Evolutionary conservation across 805 yeast species (phyloP).

Genomic region (Ogataea dorogensis): DNA sequence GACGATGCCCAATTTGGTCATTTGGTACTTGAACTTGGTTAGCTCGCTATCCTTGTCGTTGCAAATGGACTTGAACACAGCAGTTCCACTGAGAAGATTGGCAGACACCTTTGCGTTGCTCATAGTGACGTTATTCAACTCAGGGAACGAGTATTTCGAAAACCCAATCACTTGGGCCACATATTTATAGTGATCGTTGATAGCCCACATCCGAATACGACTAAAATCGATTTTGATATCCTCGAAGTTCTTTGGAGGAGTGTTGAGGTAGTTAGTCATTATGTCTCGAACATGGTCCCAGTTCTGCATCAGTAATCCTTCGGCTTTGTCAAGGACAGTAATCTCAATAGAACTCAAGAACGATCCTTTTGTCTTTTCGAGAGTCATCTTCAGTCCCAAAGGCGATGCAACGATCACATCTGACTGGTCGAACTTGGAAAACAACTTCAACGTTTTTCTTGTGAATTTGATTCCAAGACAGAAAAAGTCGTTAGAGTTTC

Average conservation of each 20-base stretch:
- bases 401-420: slow-evolving; percentile 92
- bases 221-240: slow-evolving; percentile 75
- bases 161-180: slow-evolving; percentile 80
- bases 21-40: slow-evolving; percentile 51
- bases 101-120: slow-evolving; percentile 41
- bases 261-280: slow-evolving; percentile 66
- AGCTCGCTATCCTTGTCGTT: slow-evolving; percentile 52
- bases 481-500: slow-evolving; percentile 90
- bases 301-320: slow-evolving; percentile 86
- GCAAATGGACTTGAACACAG: slow-evolving; percentile 51
- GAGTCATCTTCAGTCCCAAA: slow-evolving; percentile 75
- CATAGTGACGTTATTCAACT: slow-evolving; percentile 60
- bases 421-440: slow-evolving; percentile 77
- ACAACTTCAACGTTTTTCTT: slow-evolving; percentile 79
- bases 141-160: slow-evolving; percentile 77
- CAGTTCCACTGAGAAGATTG: slow-evolving; percentile 56
- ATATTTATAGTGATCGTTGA: slow-evolving; percentile 72
- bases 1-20: slow-evolving; percentile 30
- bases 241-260: slow-evolving; percentile 70
- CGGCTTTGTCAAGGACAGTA: slow-evolving; percentile 75
- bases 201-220: slow-evolving; percentile 87
- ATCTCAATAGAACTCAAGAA: slow-evolving; percentile 88
- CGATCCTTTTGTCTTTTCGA: slow-evolving; percentile 49
- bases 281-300: slow-evolving; percentile 79
- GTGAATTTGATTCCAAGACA: slow-evolving; percentile 90